Base-by-base conservation (phyloP, 2,329 filamentous ascomycete genomes). In the Trichophyton verrucosum region DNA sequence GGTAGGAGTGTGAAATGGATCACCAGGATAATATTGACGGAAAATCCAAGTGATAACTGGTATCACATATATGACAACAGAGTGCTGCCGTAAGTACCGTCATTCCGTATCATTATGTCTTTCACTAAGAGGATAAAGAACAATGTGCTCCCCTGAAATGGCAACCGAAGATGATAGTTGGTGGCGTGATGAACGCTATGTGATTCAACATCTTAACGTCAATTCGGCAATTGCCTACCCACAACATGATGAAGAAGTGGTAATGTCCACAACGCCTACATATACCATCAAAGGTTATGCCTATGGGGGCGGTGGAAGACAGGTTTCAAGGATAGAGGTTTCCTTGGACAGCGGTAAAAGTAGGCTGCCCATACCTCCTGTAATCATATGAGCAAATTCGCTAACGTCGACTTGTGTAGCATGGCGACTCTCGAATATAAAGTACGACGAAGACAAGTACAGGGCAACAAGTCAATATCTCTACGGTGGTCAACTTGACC, bases 31-130 rank as follows among this genome's bases (percentile, higher is more conserved):
- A 87, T 91, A 49, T 73, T 96, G 58, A 92, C 90, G 0, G 82
- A 85, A 8, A 78, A 80, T 24, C 90, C 91, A 0, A 95, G 90
- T 69, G 86, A 92, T 64, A 96, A 95, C 69, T 95, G 90, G 89
- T 96, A 96, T 68, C 91, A 96, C 72, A 90, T 95, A 64, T 91
- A 94, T 73, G 91, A 96, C 72, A 96, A 96, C 70, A 80, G 90
- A 62, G 90, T 96, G 1, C 75, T 96, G 44, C 91, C 91, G 65
- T 80, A 67, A 69, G 77, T 53, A 2, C 2, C 2, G 2, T 27
- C 40, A 3, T 46, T 7, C 1, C 9, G 24, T 17, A 3, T 15
- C 44, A 42, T 3, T 5, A 33, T 63, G 65, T 24, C 64, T 63
- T 63, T 4, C 36, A 8, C 51, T 38, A 49, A 47, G 5, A 22